These are phyloP conservation scores for Ceratocystis harringtonii DNA, from an alignment of 2,329 filamentous ascomycete species.

Conservation along the genomic window DNA sequence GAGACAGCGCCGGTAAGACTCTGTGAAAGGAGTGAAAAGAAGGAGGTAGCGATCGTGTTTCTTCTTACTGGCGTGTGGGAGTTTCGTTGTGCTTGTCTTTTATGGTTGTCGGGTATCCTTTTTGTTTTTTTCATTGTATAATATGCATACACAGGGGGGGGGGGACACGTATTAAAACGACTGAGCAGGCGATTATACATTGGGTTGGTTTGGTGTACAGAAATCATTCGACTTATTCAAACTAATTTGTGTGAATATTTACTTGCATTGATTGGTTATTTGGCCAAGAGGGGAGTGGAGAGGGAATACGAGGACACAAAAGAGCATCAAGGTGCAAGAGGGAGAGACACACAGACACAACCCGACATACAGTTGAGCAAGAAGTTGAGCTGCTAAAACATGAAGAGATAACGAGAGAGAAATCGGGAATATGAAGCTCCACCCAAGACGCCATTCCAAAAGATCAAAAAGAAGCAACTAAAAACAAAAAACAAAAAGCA, in stretches of 20 bases:
- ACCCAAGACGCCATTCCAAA: conserved; percentile 18
- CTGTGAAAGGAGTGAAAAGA: background rate
- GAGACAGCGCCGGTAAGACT: conserved; percentile 9
- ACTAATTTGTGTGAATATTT: background rate
- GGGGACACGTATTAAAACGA: background rate
- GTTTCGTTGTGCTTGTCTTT: no score
- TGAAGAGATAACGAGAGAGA: conserved; percentile 19
- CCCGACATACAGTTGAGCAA: conserved; percentile 13
- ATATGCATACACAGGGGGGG: background rate
- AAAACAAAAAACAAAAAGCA: conserved; percentile 17
- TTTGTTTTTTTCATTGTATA: background rate
- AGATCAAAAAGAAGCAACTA: conserved; percentile 17
- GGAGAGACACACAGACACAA: no score
- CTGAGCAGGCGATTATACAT: no score
- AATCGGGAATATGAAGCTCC: conserved; percentile 21
- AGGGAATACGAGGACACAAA: conserved; percentile 4
- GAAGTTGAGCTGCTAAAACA: conserved; percentile 4
- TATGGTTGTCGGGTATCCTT: background rate
- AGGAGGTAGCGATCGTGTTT: background rate
- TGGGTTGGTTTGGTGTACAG: background rate
- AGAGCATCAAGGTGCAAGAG: background rate
- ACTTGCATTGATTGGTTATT: background rate
- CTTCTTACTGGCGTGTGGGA: background rate
- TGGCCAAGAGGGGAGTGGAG: background rate
- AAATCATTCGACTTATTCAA: background rate